Base-by-base conservation (phyloP, 768 basidiomycete species). In the Coprinopsis cinerea region DNA sequence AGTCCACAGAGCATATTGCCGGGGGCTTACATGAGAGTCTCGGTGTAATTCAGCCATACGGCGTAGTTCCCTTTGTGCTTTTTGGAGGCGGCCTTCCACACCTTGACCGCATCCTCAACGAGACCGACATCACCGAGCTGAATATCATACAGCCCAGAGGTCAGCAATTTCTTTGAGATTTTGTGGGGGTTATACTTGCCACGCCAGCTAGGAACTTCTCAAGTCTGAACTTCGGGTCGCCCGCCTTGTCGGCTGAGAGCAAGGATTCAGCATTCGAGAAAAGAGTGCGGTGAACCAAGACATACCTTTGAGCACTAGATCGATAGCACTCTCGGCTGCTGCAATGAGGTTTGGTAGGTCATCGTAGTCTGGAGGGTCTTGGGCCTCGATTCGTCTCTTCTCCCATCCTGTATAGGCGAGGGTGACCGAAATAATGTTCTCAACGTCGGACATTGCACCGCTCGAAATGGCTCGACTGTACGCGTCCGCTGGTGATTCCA, bases 151-250 rank as follows among this genome's bases (percentile, higher is more conserved):
- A 39, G 47, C n/a, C 28, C 3, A 46, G 34, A 48, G 27, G 28
- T 27, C 25, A 47, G 13, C 20, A n/a, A 22, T 11, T 40, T 9
- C 26, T 7, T 20, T 37, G 42, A 34, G 34, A 18, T 45, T 34
- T 9, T 24, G 23, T 18, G 23, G 24, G 27, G 26, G 41, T 13
- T 4, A 74, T 13, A 45, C 88, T 54, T 60, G 95, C 94, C 43
- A 89, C 69, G 40, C 79, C 76, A 34, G 84, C 76, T 15, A 94
- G 71, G 61, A 83, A 91, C 57, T 87, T 92, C 63, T 99, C 94
- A 25, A 97, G 67, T 41, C 87, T 79, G 43, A 90, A 69, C 37
- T 81, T 78, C 2, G 83, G 71, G 64, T 97, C 95, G 2, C 92
- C 91, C 2, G 69, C 62, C 52, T 77, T 75, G 0, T 79, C 78